Evolutionary conservation across 2,329 filamentous ascomycete species (phyloP), one percentile per base, ranked within the genome.

Genomic region (Penicillium decumbens): DNA sequence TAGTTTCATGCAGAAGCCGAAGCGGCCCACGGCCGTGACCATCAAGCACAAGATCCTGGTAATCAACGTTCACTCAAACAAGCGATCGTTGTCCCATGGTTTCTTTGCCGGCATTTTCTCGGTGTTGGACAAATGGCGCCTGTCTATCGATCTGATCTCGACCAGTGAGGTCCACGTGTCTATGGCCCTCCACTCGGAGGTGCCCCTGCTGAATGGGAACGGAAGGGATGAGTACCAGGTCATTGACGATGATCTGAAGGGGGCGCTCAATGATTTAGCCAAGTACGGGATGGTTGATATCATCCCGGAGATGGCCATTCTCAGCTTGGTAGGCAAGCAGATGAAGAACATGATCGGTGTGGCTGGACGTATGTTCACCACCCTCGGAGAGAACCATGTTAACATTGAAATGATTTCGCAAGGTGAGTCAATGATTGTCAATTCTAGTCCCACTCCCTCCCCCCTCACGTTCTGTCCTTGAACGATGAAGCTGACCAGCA

Each of bases 341-440:
- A 89, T 98, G 85, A 95, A 95, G 77, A 93, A 95, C 71, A 96
- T 97, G 90, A 79, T 88, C 49, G 93, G 93, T 54, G 89, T 98
- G 55, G 88, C 88, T 6, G 93, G 93, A 25, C 84, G 82, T 61
- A 97, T 98, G 88, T 97, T 98, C 72, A 89, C 87, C 41, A 95
- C 91, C 1, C 77, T 98, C 15, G 93, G 93, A 38, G 88, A 96
- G 67, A 87, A 95, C 68, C 88, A 88, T 62, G 85, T 98, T 66
- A 98, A 98, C 69, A 89, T 98, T 61, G 93, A 98, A 75, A 98
- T 98, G 93, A 98, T 98, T 60, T 95, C 89, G 23, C 93, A 98
- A 75, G 93, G 93, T 92, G 78, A 64, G 77, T 60, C 28, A 45
- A 47, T 50, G 33, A 43, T 56, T 45, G 50, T 41, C 30, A 38